Evolutionary conservation across 139 green algal species (phyloP).

Genomic region (Edaphochlamys debaryana): DNA sequence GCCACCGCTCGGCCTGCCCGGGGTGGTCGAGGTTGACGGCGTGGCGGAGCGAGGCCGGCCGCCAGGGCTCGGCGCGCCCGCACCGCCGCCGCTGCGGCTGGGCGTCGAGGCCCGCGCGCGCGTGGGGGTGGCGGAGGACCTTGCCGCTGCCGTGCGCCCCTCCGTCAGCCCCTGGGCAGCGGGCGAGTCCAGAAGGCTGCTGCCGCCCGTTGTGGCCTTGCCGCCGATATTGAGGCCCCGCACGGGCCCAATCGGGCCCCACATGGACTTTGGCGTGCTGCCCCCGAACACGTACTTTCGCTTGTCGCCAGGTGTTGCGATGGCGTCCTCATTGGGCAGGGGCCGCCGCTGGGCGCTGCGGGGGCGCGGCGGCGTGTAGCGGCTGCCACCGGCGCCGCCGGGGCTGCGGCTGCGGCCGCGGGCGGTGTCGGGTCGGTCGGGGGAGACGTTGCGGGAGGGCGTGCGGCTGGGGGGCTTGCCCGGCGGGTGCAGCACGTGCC

Average conservation of each 20-base stretch:
- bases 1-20: background rate
- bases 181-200: slow-evolving; percentile 26
- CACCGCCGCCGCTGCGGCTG: background rate
- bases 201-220: background rate
- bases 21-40: no score
- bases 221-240: background rate
- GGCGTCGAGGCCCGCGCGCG: slow-evolving; percentile 11
- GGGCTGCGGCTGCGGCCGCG: background rate
- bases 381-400: background rate
- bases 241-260: background rate
- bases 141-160: background rate
- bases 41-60: no score
- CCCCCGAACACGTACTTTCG: slow-evolving; percentile 32
- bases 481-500: slow-evolving; percentile 17
- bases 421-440: background rate
- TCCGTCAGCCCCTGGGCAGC: background rate
- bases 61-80: background rate
- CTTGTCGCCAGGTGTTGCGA: background rate
- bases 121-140: background rate
- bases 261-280: slow-evolving; percentile 37
- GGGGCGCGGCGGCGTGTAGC: background rate
- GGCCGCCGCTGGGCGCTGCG: slow-evolving; percentile 3
- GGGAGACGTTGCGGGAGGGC: background rate
- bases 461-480: slow-evolving; percentile 1
- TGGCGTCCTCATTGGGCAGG: no score